A percentile compares a stretch with the other conserved stretches of the same genome.
Conservation (phyloP, 148 eudicot genomes). For the Rhododendron ovatum region DNA sequence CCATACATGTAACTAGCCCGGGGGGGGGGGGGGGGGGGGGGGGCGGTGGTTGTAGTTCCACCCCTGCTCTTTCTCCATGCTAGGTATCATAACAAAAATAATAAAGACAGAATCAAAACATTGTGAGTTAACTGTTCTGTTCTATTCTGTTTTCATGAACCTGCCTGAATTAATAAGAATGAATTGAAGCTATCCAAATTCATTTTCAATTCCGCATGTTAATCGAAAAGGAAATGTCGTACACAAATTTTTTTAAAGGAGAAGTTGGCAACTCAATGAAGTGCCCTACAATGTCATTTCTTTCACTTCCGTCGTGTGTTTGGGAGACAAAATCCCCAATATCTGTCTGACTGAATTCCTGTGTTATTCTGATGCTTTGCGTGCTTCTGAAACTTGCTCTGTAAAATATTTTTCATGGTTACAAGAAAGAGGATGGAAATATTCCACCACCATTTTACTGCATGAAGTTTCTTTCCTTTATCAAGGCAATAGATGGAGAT, state of each 20-base stretch:
- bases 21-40: not conserved
- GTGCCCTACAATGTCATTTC: not conserved
- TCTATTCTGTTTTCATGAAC: not conserved
- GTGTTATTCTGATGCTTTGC: not conserved
- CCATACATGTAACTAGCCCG: not conserved
- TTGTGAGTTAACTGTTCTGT: not conserved
- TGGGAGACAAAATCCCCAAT: not conserved
- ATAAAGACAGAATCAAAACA: not conserved
- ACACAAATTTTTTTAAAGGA: not conserved
- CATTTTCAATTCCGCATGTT: too few species aligned
- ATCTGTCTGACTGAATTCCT: not conserved
- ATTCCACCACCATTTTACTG: not conserved
- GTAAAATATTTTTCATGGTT: not conserved
- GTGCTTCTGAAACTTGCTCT: not conserved
- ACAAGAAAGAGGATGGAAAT: not conserved
- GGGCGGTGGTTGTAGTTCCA: not conserved
- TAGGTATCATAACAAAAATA: not conserved
- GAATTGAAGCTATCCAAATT: not conserved
- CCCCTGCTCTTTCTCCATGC: not conserved
- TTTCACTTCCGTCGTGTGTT: not conserved
- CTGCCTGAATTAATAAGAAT: not conserved
- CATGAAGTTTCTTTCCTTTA: not conserved
- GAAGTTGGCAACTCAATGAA: not conserved
- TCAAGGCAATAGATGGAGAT: not conserved
- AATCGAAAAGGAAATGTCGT: too few species aligned